A percentile compares a stretch with the other conserved stretches of the same genome.
These are phyloP conservation scores for Spiraea crenata DNA, from an alignment of 331 rosid species.

Conservation along the genomic window DNA sequence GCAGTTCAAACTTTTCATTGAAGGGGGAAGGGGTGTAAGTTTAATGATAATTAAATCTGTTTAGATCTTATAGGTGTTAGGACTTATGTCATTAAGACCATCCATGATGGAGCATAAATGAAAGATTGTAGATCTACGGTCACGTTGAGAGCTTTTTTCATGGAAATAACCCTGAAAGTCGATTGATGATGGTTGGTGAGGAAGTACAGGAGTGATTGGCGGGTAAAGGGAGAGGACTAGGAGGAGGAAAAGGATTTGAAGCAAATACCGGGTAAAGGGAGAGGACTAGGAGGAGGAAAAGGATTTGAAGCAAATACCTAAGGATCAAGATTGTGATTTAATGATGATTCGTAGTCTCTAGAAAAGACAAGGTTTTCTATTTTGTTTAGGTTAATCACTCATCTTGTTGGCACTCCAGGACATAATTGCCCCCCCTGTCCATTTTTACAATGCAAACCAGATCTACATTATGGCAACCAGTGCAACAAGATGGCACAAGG, in stretches of 20 bases:
- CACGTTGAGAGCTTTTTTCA: neutral
- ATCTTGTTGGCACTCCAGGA: neutral
- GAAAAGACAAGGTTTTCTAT: neutral
- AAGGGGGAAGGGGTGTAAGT: neutral
- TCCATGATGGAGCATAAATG: neutral
- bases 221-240: neutral
- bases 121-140: neutral
- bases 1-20: neutral
- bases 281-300: neutral
- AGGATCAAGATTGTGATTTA: neutral
- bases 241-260: neutral
- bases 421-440: neutral
- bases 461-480: neutral
- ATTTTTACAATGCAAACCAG: neutral
- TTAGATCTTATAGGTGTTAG: neutral
- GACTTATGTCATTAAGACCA: neutral
- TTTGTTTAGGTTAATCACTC: neutral
- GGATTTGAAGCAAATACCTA: neutral
- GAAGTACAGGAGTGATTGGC: neutral
- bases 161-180: too few relatives aligned
- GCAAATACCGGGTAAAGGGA: neutral
- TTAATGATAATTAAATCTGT: neutral
- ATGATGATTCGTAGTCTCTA: too few relatives aligned
- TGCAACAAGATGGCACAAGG: neutral
- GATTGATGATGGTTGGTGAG: neutral